phyloP scores from a whole-genome alignment of 805 yeast genomes.

The Grigorovia humatica region DNA sequence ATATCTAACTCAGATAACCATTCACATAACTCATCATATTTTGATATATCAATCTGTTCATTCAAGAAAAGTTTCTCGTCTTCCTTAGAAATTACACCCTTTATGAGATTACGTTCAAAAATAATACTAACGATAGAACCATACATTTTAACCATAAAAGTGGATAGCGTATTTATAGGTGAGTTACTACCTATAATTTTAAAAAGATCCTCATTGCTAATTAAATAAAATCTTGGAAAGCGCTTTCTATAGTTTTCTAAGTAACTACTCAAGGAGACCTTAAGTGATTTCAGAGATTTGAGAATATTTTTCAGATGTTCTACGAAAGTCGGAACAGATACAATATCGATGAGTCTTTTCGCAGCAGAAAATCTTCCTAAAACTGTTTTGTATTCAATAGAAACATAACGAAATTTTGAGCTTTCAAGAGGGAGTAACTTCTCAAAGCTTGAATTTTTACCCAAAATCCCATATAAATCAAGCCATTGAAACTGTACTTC shows the following conservation, averaged over 20 bases:
- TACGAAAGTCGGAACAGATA: conserved; percentile 40
- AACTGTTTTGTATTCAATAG: conserved; percentile 48
- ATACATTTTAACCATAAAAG: conserved; percentile 63
- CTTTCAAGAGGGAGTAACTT: conserved; percentile 61
- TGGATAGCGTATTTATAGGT: conserved; percentile 38
- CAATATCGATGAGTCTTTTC: conserved; percentile 45
- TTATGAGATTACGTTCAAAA: conserved; percentile 30
- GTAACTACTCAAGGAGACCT: conserved; percentile 62
- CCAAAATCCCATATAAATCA: conserved; percentile 72
- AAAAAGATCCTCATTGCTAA: conserved; percentile 83
- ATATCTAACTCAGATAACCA: conserved; percentile 55
- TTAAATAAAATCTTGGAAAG: conserved; percentile 75
- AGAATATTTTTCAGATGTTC: conserved; percentile 38
- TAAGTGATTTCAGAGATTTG: conserved; percentile 48
- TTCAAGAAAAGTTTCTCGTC: conserved; percentile 45
- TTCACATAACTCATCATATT: conserved; percentile 28
- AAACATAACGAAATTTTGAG: conserved; percentile 49
- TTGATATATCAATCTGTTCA: conserved; percentile 34
- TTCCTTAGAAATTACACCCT: conserved; percentile 49
- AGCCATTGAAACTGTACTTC: conserved; percentile 87
- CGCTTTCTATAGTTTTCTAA: conserved; percentile 67
- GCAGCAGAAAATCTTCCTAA: conserved; percentile 41
- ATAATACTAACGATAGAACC: conserved; percentile 44
- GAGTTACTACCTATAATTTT: conserved; percentile 65
- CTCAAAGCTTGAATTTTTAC: conserved; percentile 45